Evolutionary conservation across 139 green algal genomes (phyloP).

Genomic region (Coelastrella sp.): DNA sequence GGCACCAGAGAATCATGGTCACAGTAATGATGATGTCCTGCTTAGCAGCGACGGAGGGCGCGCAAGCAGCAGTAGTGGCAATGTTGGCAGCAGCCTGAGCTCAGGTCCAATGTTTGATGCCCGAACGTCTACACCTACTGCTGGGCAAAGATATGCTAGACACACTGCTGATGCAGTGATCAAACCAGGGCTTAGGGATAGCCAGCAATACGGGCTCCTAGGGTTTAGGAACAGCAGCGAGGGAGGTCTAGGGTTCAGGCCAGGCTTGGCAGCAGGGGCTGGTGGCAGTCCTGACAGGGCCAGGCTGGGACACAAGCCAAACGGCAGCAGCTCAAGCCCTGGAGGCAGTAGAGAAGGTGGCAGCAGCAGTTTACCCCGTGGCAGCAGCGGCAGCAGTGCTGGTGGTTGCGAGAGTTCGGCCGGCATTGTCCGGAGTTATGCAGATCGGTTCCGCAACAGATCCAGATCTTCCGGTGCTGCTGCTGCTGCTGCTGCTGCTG

Average conservation of each 20-base stretch:
- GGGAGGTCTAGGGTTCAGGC: not conserved
- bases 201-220: not conserved
- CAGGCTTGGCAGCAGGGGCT: not conserved
- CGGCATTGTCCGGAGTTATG: not conserved
- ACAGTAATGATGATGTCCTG: no score
- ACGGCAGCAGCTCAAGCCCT: not conserved
- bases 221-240: not conserved
- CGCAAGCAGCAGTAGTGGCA: not conserved
- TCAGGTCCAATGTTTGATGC: not conserved
- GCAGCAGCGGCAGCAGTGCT: not conserved
- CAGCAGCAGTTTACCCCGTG: not conserved
- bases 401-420: no score
- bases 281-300: not conserved
- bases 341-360: not conserved
- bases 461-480: not conserved
- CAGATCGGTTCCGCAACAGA: not conserved
- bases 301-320: not conserved
- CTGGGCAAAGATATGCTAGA: not conserved
- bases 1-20: no score
- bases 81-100: not conserved
- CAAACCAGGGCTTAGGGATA: no score
- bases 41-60: not conserved
- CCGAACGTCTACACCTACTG: not conserved
- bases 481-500: conserved; percentile 1
- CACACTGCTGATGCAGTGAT: not conserved